A percentile compares a stretch with the other conserved stretches of the same genome.
Evolutionary conservation across 1,284 basidiomycete species (phyloP).

Genomic region (Heterobasidion occidentale): DNA sequence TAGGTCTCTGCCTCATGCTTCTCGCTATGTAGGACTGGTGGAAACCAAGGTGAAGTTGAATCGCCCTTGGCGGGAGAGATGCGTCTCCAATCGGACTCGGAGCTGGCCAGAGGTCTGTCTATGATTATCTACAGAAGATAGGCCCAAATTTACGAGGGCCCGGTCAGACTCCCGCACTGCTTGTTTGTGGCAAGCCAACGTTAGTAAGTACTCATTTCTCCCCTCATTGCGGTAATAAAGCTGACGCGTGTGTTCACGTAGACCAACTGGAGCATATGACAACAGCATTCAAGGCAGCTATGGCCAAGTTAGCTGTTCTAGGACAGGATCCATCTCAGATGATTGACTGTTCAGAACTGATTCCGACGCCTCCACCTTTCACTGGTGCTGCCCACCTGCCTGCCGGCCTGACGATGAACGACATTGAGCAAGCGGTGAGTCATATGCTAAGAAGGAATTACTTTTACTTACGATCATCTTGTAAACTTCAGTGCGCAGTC

Average conservation of each 20-base stretch:
- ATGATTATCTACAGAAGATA: neutral
- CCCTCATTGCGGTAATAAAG: no score
- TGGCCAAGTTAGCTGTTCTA: slow-evolving; percentile 18
- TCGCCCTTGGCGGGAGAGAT: slow-evolving; percentile 18
- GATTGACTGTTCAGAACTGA: slow-evolving; percentile 10
- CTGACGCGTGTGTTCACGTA: no score
- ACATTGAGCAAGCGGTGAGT: slow-evolving; percentile 18
- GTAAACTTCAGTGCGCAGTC: slow-evolving; percentile 8
- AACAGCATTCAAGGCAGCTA: slow-evolving; percentile 15
- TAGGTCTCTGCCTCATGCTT: neutral
- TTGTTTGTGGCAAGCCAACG: slow-evolving; percentile 15
- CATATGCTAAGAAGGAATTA: neutral
- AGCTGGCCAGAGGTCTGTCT: slow-evolving; percentile 12
- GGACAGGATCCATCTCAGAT: slow-evolving; percentile 16
- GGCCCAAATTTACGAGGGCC: no score
- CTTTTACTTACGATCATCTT: neutral
- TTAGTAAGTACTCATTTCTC: neutral
- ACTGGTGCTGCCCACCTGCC: slow-evolving; percentile 10
- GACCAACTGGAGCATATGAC: slow-evolving; percentile 17
- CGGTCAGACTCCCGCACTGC: slow-evolving; percentile 13
- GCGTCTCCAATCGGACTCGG: slow-evolving; percentile 20
- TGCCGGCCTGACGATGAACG: slow-evolving; percentile 10
- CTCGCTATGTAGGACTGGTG: slow-evolving; percentile 5
- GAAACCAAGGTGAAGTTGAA: slow-evolving; percentile 15
- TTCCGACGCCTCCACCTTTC: slow-evolving; percentile 6